phyloP scores from a whole-genome alignment of 2,329 filamentous ascomycete genomes.

The Fusarium phyllophilum region DNA sequence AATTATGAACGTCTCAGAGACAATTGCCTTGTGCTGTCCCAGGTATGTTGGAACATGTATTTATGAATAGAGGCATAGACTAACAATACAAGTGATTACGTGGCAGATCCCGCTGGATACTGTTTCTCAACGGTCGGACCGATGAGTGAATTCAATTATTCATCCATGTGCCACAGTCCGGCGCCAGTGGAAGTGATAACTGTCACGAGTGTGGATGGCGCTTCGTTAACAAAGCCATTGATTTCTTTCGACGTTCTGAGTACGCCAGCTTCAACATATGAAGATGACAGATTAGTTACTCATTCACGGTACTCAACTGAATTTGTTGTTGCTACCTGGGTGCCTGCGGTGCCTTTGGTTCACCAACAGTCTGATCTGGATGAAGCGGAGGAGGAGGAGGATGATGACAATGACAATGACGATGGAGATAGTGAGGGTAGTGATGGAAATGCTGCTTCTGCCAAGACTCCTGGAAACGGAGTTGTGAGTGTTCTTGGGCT shows the following conservation, averaged over 20 bases:
- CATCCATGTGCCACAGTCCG: neutral
- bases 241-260: neutral
- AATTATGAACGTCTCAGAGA: neutral
- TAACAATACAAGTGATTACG: neutral
- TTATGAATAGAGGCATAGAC: rapidly evolving
- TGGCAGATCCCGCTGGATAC: neutral
- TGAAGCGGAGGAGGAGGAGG: neutral
- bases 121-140: neutral
- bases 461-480: neutral
- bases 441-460: neutral
- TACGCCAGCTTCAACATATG: neutral
- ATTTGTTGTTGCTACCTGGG: neutral
- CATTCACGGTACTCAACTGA: neutral
- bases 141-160: neutral
- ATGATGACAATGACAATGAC: neutral
- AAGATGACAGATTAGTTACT: neutral
- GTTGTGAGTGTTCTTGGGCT: neutral
- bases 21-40: constrained; percentile 1
- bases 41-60: neutral
- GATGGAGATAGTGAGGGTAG: neutral
- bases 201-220: constrained; percentile 1
- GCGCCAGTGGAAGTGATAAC: neutral
- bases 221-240: neutral
- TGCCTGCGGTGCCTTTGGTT: constrained; percentile 2
- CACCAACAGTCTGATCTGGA: neutral